Base-by-base conservation (phyloP, 108 stramenopile species). In the Cyclotella cryptica region DNA sequence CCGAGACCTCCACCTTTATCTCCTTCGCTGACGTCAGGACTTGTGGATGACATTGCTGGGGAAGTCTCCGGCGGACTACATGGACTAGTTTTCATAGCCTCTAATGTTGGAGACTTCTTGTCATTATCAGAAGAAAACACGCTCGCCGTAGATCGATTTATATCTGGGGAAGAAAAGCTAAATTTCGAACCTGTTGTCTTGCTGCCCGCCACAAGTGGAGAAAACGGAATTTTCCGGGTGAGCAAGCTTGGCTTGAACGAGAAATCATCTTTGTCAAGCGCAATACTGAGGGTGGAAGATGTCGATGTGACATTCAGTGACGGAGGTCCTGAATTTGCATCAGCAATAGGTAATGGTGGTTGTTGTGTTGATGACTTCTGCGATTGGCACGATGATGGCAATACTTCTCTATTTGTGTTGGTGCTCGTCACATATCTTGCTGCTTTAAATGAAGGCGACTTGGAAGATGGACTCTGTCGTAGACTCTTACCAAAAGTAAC, bases 1-100 rank as follows among this genome's bases (percentile, higher is more conserved):
- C 68, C 72, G 54, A 74, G 45, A 28, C 80, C 80, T 22, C 73
- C 80, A 12, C 80, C 80, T 43, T 70, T 69, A 46, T 81, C 79
- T 28, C 79, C 79, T 52, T 80, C 79, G 41, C 71, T 79, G 30
- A 74, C 13, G 40, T 59, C 79, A n/a, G 79, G 72, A 44, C 79
- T 80, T 46, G 52, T 66, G 12, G 66, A 66, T 22, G 72, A 27
- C 9, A 45, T 42, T n/a, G 67, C 57, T 18, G 21, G 22, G 14
- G 69, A 70, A 51, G 29, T 22, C 19, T 77, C 59, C 13, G 75
- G 49, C 11, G 67, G 46, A 58, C 21, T 58, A 22, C 3, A 14
- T 18, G 52, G 74, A 27, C 22, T 35, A n/a, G 42, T 26, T 58
- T 52, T 53, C 51, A 11, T 3, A 27, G 15, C 24, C 27, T 57